Conservation (phyloP, 2,329 filamentous ascomycete genomes). For the Colletotrichum sp. region DNA sequence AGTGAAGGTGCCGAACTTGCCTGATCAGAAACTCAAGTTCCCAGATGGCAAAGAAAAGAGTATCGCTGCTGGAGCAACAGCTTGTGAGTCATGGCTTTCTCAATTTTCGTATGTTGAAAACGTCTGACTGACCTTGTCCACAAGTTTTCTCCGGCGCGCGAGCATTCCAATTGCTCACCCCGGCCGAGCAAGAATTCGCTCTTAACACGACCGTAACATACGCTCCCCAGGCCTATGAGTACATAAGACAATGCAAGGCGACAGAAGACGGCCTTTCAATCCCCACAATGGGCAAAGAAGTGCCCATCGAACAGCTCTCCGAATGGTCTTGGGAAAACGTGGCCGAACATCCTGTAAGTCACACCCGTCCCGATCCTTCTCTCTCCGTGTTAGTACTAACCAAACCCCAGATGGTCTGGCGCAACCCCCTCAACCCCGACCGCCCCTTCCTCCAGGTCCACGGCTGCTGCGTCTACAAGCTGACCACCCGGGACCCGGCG, state of each 20-base stretch:
- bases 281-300: neutral
- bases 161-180: neutral
- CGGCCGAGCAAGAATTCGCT: neutral
- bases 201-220: neutral
- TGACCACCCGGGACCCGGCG: neutral
- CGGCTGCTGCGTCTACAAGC: neutral
- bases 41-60: neutral
- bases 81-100: neutral
- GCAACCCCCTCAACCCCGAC: neutral
- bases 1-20: neutral
- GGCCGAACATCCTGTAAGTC: neutral
- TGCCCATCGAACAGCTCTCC: neutral
- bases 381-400: fast-evolving
- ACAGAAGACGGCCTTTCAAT: neutral
- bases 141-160: neutral
- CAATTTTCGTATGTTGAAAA: neutral
- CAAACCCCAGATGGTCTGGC: neutral
- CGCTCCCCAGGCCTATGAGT: neutral
- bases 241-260: neutral
- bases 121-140: neutral
- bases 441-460: neutral
- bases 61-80: neutral
- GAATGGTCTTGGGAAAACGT: neutral
- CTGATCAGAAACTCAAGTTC: neutral
- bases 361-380: neutral